Evolutionary conservation across 1,139 yeast genomes (phyloP), one percentile per base, ranked within the genome.

Genomic region (Debaryomyces sp.): DNA sequence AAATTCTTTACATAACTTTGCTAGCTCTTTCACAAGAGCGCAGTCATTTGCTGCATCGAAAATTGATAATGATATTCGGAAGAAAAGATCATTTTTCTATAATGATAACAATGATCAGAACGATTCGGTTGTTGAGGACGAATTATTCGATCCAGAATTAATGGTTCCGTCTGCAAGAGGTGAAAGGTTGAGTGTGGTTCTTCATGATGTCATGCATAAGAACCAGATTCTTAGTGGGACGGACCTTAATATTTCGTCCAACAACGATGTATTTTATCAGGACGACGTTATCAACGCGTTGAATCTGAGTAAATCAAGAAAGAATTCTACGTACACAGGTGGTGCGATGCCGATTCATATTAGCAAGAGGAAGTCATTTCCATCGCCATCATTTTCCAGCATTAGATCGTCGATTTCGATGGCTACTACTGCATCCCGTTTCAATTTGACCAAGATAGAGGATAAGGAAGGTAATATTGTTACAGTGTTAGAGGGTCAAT

Each of bases 401-500:
- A 45, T 73, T 33, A 58, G 72, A 38, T 66, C 74, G 42, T 64
- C 72, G 3, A 55, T 75, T 17, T 71, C 79, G 1, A 54, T 59
- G 23, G 71, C 70, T 23, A 73, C 81, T 15, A 78, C 82, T 10
- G 75, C 82, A 1, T 75, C 79, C 26, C 83, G 85, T 17, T 65
- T 87, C 47, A 77, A 81, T 49, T 68, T 87, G 52, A 84, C 82
- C 57, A 82, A 81, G 57, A 80, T 88, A 15, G 95, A 88, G 61
- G 87, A 84, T 49, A 74, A 78, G 50, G 87, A 86, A 53, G 96
- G 96, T 4, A 82, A 83, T 47, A 71, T 84, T n/a, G 80, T 86
- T 34, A 87, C 94, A 1, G 82, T 88, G 47, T 76, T 88, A 40
- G 87, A 88, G 6, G 92, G 95, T 39, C 95, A 87, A 64, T 88